Percentiles rank a stretch among this genome's conserved stretches.
Conservation (phyloP, 306 rosid genomes). For the Rosa multiflora region DNA sequence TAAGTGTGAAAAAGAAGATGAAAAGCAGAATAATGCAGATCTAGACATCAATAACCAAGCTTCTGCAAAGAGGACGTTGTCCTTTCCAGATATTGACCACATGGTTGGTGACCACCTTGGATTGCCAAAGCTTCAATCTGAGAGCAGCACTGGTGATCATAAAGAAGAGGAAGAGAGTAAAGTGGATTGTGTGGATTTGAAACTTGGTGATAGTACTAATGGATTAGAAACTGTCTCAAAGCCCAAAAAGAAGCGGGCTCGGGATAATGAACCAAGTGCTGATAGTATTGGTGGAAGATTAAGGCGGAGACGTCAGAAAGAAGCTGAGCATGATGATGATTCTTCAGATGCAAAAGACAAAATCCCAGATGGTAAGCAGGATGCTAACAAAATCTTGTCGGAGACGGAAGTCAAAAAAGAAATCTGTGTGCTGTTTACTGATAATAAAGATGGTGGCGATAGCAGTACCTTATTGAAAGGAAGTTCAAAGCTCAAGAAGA, state of each 20-base stretch:
- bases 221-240: slow-evolving; percentile 5
- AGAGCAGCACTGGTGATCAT: slow-evolving; percentile 1
- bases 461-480: slow-evolving; percentile 8
- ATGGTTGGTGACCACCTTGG: slow-evolving; percentile 16
- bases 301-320: slow-evolving; percentile 15
- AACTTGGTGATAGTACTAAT: neutral
- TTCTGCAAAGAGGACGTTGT: slow-evolving; percentile 50
- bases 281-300: slow-evolving; percentile 37
- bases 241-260: slow-evolving; percentile 3
- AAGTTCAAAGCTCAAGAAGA: slow-evolving; percentile 22
- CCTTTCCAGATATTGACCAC: slow-evolving; percentile 33
- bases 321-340: neutral
- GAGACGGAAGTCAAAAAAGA: slow-evolving; percentile 5
- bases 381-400: slow-evolving; percentile 3
- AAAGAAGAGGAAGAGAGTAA: slow-evolving; percentile 16
- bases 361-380: slow-evolving; percentile 11
- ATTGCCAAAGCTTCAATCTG: slow-evolving; percentile 18
- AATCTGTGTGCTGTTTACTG: slow-evolving; percentile 8
- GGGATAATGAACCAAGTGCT: neutral
- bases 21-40: slow-evolving; percentile 9
- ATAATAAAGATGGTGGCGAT: neutral
- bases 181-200: neutral
- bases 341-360: neutral
- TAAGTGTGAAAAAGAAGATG: slow-evolving; percentile 18
- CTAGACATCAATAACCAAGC: slow-evolving; percentile 25